Conservation (phyloP, 2,329 filamentous ascomycete species). For the Curvularia verruculosa region DNA sequence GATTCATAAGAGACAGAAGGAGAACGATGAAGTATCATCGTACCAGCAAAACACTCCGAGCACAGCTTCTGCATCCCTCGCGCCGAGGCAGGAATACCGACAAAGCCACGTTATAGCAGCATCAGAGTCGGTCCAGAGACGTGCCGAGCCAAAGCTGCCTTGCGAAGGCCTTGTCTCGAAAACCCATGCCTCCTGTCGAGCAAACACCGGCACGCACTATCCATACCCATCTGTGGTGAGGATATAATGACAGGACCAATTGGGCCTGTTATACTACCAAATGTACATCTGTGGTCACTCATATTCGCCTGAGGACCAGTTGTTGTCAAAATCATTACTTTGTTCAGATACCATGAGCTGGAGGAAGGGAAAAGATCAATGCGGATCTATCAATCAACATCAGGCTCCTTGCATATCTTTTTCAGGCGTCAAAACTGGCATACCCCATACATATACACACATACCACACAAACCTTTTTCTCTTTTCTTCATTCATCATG, state of each 20-base stretch:
- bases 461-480: not conserved
- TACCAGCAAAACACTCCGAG: slow-evolving; percentile 3
- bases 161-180: not conserved
- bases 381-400: not conserved
- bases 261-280: slow-evolving; percentile 4
- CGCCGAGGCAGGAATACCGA: not conserved
- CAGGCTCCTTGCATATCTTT: not conserved
- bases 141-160: not conserved
- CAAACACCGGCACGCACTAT: not conserved
- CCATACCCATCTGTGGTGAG: not conserved
- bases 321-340: not conserved
- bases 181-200: not conserved
- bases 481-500: not conserved
- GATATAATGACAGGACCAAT: not conserved
- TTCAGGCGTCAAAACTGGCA: not conserved
- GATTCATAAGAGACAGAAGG: slow-evolving; percentile 16
- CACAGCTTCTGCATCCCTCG: not conserved
- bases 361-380: not conserved
- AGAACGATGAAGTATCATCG: not conserved
- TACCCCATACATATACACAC: not conserved
- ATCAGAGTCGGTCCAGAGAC: not conserved
- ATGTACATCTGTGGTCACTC: not conserved
- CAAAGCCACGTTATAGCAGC: not conserved
- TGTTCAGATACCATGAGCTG: slow-evolving; percentile 1
- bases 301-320: not conserved